Percentiles rank a stretch among this genome's conserved stretches.
Evolutionary conservation across 371 early-diverging fungal species (phyloP).

Genomic region (Lichtheimia ramosa): DNA sequence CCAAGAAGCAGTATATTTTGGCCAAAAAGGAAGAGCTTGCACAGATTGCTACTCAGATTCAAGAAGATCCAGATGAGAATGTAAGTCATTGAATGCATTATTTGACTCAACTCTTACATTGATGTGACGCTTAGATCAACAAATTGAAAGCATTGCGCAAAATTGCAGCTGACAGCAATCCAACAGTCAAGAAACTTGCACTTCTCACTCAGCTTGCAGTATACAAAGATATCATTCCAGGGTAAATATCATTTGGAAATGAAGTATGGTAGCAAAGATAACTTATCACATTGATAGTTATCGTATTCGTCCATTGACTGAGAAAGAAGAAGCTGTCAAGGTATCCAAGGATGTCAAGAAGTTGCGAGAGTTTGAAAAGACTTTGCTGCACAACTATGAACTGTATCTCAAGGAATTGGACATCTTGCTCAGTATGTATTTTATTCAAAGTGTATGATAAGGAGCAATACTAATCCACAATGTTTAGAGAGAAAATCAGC

Average conservation of each 20-base stretch:
- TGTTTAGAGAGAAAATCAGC: constrained; percentile 8
- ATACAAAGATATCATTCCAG: constrained; percentile 92
- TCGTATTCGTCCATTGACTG: constrained; percentile 86
- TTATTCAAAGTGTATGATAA: background rate
- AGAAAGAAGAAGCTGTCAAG: constrained; percentile 68
- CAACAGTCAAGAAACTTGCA: constrained; percentile 68
- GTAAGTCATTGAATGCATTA: constrained; percentile 27
- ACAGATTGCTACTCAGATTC: constrained; percentile 65
- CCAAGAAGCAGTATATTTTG: constrained; percentile 59
- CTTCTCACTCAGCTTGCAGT: constrained; percentile 87
- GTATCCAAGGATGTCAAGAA: constrained; percentile 90
- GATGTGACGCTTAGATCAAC: background rate
- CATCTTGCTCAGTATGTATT: constrained; percentile 12
- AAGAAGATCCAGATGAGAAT: constrained; percentile 81
- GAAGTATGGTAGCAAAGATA: background rate
- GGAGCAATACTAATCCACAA: too few relatives aligned
- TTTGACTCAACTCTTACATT: background rate
- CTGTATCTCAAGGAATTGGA: constrained; percentile 74
- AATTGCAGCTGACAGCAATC: constrained; percentile 56
- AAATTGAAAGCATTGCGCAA: constrained; percentile 61
- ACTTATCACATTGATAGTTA: constrained; percentile 46
- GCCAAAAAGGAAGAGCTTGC: constrained; percentile 81
- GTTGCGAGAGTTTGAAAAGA: constrained; percentile 84
- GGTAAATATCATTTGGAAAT: constrained; percentile 31
- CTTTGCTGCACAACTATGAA: constrained; percentile 80